Conservation (phyloP, 495 filamentous ascomycete genomes). For the Trichoderma reesei region DNA sequence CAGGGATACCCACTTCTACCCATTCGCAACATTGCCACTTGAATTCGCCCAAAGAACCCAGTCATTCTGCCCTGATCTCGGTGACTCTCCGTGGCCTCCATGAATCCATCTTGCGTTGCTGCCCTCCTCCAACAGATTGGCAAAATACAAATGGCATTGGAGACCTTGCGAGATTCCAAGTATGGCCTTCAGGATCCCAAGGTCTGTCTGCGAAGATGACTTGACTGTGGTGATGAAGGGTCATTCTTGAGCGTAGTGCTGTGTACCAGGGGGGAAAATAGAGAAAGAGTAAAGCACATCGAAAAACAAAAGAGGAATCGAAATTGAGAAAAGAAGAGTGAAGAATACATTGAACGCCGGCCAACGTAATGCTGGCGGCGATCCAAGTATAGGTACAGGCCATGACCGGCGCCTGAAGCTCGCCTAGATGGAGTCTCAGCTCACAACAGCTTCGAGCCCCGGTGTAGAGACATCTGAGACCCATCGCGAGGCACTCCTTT, state of each 20-base stretch:
- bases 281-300: conserved; percentile 1
- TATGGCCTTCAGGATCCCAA: neutral
- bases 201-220: neutral
- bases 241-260: neutral
- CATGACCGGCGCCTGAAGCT: neutral
- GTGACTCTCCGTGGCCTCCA: too few relatives aligned
- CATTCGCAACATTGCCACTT: neutral
- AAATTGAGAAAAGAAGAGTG: neutral
- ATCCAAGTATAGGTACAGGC: neutral
- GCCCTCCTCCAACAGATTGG: neutral
- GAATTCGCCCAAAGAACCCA: neutral
- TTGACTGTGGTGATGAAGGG: neutral
- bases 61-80: neutral
- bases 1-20: too few relatives aligned
- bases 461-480: neutral
- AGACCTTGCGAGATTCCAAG: neutral
- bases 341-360: neutral
- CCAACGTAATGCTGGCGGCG: neutral
- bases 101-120: too few relatives aligned
- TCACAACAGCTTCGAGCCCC: neutral
- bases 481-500: neutral
- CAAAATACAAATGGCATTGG: neutral
- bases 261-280: neutral
- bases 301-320: conserved; percentile 7
- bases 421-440: neutral